Evolutionary conservation across 2,329 filamentous ascomycete species (phyloP).

Genomic region (Aspergillus intermedius): DNA sequence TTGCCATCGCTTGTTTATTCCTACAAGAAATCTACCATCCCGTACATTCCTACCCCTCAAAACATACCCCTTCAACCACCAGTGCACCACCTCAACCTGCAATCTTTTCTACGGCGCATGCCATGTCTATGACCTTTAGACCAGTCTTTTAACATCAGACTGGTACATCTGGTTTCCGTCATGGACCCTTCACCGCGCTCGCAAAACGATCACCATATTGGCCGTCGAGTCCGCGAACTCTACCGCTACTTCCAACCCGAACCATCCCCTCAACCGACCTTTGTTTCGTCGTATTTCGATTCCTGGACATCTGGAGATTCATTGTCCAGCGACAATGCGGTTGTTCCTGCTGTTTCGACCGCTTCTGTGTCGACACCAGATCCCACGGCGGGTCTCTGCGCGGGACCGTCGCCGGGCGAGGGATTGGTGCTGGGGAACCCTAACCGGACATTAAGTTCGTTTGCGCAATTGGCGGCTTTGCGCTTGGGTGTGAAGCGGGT

Average conservation of each 20-base stretch:
- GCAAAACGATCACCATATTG: slow-evolving; percentile 18
- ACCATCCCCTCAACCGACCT: slow-evolving; percentile 4
- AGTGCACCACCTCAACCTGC: too few relatives aligned
- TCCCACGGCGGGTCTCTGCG: slow-evolving; percentile 10
- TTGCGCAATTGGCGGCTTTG: slow-evolving; percentile 30
- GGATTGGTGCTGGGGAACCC: slow-evolving; percentile 22
- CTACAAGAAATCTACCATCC: too few relatives aligned
- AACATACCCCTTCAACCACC: too few relatives aligned
- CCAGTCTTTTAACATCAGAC: neutral
- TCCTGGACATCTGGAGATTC: neutral
- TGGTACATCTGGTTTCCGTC: neutral
- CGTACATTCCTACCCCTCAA: too few relatives aligned
- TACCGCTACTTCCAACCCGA: slow-evolving; percentile 36
- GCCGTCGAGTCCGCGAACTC: slow-evolving; percentile 32
- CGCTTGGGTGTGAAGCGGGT: slow-evolving; percentile 32
- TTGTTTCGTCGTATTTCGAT: neutral
- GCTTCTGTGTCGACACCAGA: slow-evolving; percentile 9
- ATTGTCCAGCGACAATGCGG: slow-evolving; percentile 2
- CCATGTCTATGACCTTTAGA: neutral
- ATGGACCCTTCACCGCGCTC: slow-evolving; percentile 7
- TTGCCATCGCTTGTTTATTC: too few relatives aligned
- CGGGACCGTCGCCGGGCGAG: slow-evolving; percentile 8
- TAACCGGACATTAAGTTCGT: slow-evolving; percentile 30
- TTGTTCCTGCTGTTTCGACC: slow-evolving; percentile 1
- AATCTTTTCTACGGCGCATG: too few relatives aligned